phyloP scores from a whole-genome alignment of 331 rosid species.

The Erythrophleum ivorense region DNA sequence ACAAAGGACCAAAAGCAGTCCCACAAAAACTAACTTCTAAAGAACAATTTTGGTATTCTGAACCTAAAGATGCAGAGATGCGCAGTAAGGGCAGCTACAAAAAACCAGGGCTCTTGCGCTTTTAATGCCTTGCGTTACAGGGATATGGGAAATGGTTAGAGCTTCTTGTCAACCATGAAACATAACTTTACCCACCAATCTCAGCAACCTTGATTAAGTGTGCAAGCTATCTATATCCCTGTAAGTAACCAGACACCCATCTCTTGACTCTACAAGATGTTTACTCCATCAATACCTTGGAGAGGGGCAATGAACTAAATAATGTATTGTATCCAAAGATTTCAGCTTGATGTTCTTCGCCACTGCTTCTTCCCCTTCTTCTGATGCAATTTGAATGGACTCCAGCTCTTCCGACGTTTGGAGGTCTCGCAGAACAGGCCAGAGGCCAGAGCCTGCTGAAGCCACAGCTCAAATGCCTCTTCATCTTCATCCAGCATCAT shows the following conservation, averaged over 20 bases:
- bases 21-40: conserved; percentile 27
- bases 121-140: conserved; percentile 30
- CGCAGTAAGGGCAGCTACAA: conserved; percentile 37
- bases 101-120: conserved; percentile 45
- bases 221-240: conserved; percentile 23
- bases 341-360: conserved; percentile 91
- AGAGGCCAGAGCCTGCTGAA: conserved; percentile 94
- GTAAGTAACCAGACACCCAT: conserved; percentile 36
- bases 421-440: conserved; percentile 92
- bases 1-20: conserved; percentile 48
- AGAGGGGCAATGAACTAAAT: conserved; percentile 39
- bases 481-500: conserved; percentile 97
- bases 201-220: conserved; percentile 33
- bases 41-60: conserved; percentile 32
- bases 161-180: conserved; percentile 40
- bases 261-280: conserved; percentile 33
- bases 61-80: conserved; percentile 35
- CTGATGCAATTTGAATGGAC: conserved; percentile 87
- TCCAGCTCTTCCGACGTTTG: conserved; percentile 97
- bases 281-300: conserved; percentile 38
- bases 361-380: conserved; percentile 89
- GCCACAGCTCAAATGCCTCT: conserved; percentile 93
- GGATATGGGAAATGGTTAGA: conserved; percentile 28
- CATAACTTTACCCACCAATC: conserved; percentile 26
- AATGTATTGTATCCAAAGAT: neutral